Base-by-base conservation (phyloP, 495 filamentous ascomycete genomes). In the Trichoderma virens region DNA sequence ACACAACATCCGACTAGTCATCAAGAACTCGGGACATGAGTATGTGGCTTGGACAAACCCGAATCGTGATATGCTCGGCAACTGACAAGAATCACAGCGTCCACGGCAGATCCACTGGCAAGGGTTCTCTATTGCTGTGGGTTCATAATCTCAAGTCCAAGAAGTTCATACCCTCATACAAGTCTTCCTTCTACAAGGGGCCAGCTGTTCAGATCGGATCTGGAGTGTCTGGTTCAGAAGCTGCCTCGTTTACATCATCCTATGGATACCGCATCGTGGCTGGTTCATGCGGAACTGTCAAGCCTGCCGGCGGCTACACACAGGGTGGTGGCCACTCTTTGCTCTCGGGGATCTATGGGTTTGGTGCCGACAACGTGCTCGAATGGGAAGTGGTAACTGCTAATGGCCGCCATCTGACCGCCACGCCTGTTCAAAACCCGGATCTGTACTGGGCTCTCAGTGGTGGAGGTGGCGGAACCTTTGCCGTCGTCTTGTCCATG, bases 401-500 rank as follows among this genome's bases (percentile, higher is more conserved):
- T 0, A 45, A 67, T 1, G 82, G 84, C 0, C 67, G 70, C 25
- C 65, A 75, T 31, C 16, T 87, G 35, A 74, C 70, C 0, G 80
- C 79, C 13, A 74, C 72, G 7, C 75, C 74, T 1, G 73, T 71
- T 16, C 30, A 80, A 60, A 76, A 85, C 65, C n/a, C 72, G 0
- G 84, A 87, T 66, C 69, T 88, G 0, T 87, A 78, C 70, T 87
- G 82, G 83, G 85, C 85, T 6, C 68, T 88, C 0, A 74, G 72
- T 35, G 85, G 84, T 28, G 84, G 84, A 9, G 84, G 84, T 14
- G 78, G 73, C n/a, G 79, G 82, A 20, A 83, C 74, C n/a, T 85
- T 72, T 62, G 83, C n/a, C n/a, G n/a, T n/a, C n/a, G n/a, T n/a
- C n/a, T n/a, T n/a, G n/a, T n/a, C n/a, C n/a, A n/a, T n/a, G n/a